phyloP scores from a whole-genome alignment of 164 flowering plant genomes.

The Buxus sempervirens region DNA sequence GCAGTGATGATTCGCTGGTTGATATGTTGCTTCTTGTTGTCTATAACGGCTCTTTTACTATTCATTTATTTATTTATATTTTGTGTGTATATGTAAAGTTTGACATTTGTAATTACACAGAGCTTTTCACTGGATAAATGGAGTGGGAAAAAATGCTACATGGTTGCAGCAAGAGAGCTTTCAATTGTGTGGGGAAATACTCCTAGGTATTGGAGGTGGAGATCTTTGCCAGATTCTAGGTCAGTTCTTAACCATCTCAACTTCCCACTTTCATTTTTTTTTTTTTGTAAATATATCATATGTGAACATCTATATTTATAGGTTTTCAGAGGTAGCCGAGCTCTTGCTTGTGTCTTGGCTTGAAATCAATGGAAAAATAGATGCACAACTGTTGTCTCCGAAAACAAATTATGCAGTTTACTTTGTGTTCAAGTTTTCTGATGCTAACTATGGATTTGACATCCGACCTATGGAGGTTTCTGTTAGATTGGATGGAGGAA shows the following conservation, averaged over 20 bases:
- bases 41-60: too few species aligned
- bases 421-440: constrained; percentile 25
- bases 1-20: too few species aligned
- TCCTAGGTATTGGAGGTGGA: constrained; percentile 49
- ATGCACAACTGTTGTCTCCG: constrained; percentile 24
- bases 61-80: too few species aligned
- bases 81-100: too few species aligned
- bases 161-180: constrained; percentile 50
- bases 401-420: constrained; percentile 29
- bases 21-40: too few species aligned
- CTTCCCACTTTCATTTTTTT: not conserved
- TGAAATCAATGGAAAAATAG: constrained; percentile 31
- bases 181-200: constrained; percentile 43
- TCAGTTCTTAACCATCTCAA: not conserved
- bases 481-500: constrained; percentile 12
- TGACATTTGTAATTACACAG: constrained; percentile 19
- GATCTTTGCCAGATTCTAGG: constrained; percentile 32
- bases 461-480: constrained; percentile 16
- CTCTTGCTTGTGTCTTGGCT: constrained; percentile 37
- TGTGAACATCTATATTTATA: constrained; percentile 1
- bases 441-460: constrained; percentile 14
- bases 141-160: constrained; percentile 57
- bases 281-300: not conserved
- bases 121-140: constrained; percentile 44
- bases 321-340: constrained; percentile 41